phyloP scores from a whole-genome alignment of 495 filamentous ascomycete species.

The Xanthoparmelia taractica region DNA sequence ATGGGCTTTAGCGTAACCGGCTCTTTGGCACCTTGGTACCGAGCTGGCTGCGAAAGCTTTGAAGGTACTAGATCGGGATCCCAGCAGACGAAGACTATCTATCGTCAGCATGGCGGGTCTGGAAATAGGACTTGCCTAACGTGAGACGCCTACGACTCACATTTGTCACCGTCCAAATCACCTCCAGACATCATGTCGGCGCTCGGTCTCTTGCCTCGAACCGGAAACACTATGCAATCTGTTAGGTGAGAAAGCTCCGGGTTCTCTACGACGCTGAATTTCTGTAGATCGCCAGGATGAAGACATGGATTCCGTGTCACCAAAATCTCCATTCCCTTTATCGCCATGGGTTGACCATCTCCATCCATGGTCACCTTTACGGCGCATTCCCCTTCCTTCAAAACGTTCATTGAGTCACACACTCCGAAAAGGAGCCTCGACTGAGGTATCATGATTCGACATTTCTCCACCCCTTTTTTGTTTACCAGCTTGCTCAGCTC shows the following conservation, averaged over 20 bases:
- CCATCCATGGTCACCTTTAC: constrained; percentile 39
- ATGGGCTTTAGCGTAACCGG: constrained; percentile 36
- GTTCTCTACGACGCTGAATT: constrained; percentile 39
- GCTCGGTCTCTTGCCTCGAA: constrained; percentile 38
- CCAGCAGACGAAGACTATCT: constrained; percentile 45
- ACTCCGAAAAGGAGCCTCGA: constrained; percentile 44
- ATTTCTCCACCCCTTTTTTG: no score
- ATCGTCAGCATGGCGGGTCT: not conserved
- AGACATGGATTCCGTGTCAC: constrained; percentile 47
- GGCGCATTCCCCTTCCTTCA: constrained; percentile 41
- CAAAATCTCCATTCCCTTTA: constrained; percentile 38
- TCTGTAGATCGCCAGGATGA: constrained; percentile 47
- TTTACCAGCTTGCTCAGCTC: no score
- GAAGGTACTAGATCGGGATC: constrained; percentile 42
- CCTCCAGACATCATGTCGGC: constrained; percentile 50
- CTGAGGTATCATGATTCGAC: constrained; percentile 16
- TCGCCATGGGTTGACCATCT: constrained; percentile 35
- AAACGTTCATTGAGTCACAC: constrained; percentile 41
- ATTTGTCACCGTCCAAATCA: constrained; percentile 46
- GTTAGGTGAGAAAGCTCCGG: constrained; percentile 39
- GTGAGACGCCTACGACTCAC: constrained; percentile 26
- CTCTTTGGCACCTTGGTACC: constrained; percentile 42
- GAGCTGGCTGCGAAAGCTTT: constrained; percentile 37
- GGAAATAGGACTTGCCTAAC: no score
- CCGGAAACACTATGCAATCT: constrained; percentile 48